Percentiles rank a stretch among this genome's conserved stretches.
Conservation (phyloP, 345 rosid species). For the Rhodamnia argentea region DNA sequence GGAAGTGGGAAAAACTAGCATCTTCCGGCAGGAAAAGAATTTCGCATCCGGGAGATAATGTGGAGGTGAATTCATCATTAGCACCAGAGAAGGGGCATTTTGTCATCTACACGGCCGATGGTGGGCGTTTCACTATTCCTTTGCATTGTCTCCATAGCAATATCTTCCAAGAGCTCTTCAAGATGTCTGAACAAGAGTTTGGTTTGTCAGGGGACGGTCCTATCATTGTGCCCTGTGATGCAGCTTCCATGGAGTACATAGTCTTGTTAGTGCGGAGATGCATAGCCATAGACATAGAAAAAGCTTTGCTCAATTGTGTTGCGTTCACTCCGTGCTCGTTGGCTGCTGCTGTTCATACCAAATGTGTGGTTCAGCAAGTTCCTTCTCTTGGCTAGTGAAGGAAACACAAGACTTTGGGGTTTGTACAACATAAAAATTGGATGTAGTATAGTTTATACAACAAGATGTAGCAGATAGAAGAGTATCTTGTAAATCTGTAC, state of each 20-base stretch:
- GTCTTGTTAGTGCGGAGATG: too few relatives aligned
- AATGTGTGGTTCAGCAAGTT: not conserved
- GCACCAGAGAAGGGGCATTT: not conserved
- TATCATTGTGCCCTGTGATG: too few relatives aligned
- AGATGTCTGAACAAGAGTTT: constrained; percentile 3
- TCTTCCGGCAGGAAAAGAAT: not conserved
- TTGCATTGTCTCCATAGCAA: not conserved
- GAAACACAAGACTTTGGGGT: not conserved
- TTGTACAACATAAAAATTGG: too few relatives aligned
- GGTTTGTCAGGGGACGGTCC: too few relatives aligned
- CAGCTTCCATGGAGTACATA: too few relatives aligned
- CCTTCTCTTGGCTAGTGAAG: not conserved
- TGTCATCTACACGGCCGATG: not conserved
- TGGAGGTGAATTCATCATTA: not conserved
- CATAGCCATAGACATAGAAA: constrained; percentile 3
- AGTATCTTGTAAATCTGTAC: not conserved
- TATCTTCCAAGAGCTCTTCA: constrained; percentile 3
- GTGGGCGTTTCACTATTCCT: not conserved
- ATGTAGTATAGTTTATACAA: too few relatives aligned
- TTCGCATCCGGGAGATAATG: not conserved
- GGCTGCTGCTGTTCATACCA: not conserved
- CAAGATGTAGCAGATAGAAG: not conserved
- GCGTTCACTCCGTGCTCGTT: not conserved
- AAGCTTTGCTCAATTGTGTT: not conserved
- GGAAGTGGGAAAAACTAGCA: not conserved